Evolutionary conservation across 1,139 yeast species (phyloP).

Genomic region (Magnusiomyces ingens): DNA sequence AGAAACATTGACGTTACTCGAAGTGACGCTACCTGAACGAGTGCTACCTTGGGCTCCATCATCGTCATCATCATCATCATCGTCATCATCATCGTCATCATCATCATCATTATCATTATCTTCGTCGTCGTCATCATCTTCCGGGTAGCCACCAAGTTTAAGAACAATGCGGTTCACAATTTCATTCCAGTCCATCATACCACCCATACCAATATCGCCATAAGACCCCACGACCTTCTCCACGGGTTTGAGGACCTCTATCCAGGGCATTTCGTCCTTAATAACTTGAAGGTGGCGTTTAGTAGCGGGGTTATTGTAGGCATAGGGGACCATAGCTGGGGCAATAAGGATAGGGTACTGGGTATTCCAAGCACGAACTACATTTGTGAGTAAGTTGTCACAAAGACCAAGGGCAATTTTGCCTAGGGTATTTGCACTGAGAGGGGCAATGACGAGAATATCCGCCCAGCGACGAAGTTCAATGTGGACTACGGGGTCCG

Average conservation of each 20-base stretch:
- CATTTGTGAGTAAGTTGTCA: conserved; percentile 81
- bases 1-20: not conserved
- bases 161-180: conserved; percentile 78
- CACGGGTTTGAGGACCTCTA: conserved; percentile 79
- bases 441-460: conserved; percentile 77
- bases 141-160: conserved; percentile 85
- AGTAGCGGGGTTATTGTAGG: conserved; percentile 82
- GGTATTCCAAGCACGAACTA: conserved; percentile 87
- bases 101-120: conserved; percentile 55
- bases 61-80: conserved; percentile 32
- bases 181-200: conserved; percentile 97
- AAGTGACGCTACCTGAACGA: conserved; percentile 38
- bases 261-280: conserved; percentile 86
- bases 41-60: conserved; percentile 40
- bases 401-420: conserved; percentile 85
- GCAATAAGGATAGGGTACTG: conserved; percentile 82
- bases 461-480: conserved; percentile 96
- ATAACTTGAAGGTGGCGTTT: conserved; percentile 70
- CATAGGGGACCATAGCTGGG: conserved; percentile 90
- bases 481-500: conserved; percentile 89
- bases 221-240: conserved; percentile 89
- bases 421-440: conserved; percentile 87
- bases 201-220: conserved; percentile 94
- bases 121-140: conserved; percentile 73
- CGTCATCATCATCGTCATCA: conserved; percentile 43